These are phyloP conservation scores for Rhizopogon rudus DNA, from an alignment of 768 basidiomycete species.

Conservation along the genomic window DNA sequence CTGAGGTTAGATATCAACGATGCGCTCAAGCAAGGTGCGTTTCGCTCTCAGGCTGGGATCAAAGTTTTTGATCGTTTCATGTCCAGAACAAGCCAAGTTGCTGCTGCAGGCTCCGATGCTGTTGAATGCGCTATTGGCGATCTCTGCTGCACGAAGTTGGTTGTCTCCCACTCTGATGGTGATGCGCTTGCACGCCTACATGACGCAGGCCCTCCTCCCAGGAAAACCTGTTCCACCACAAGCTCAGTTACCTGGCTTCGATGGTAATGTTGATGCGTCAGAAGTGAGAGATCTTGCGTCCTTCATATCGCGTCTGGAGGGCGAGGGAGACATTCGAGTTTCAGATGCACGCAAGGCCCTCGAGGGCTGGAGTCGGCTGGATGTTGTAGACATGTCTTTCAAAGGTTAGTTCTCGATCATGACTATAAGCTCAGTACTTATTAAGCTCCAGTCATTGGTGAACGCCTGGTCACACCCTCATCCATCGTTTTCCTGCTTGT, in stretches of 20 bases:
- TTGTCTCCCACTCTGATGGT: constrained; percentile 69
- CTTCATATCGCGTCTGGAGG: constrained; percentile 44
- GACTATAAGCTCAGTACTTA: background rate
- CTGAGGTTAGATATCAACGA: constrained; percentile 57
- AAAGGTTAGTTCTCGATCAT: constrained; percentile 51
- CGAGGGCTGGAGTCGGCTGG: constrained; percentile 66
- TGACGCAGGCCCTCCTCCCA: constrained; percentile 79
- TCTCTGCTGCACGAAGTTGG: constrained; percentile 87
- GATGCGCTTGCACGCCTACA: constrained; percentile 79
- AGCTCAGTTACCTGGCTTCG: constrained; percentile 77
- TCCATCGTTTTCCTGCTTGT: constrained; percentile 84
- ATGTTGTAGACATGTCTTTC: constrained; percentile 80
- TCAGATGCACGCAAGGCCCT: constrained; percentile 47
- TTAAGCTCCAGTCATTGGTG: constrained; percentile 70
- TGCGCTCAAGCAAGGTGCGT: constrained; percentile 61
- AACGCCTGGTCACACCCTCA: constrained; percentile 81
- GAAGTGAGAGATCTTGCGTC: constrained; percentile 40
- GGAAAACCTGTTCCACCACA: constrained; percentile 41
- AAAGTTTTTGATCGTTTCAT: background rate
- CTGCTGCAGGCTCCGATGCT: constrained; percentile 70
- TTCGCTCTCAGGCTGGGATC: background rate
- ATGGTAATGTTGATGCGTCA: constrained; percentile 29
- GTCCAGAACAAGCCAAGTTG: constrained; percentile 64
- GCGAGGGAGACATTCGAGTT: constrained; percentile 38
- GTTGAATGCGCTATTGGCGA: constrained; percentile 76